phyloP scores from a whole-genome alignment of 179 eudicot species.

The Pouteria campechiana region DNA sequence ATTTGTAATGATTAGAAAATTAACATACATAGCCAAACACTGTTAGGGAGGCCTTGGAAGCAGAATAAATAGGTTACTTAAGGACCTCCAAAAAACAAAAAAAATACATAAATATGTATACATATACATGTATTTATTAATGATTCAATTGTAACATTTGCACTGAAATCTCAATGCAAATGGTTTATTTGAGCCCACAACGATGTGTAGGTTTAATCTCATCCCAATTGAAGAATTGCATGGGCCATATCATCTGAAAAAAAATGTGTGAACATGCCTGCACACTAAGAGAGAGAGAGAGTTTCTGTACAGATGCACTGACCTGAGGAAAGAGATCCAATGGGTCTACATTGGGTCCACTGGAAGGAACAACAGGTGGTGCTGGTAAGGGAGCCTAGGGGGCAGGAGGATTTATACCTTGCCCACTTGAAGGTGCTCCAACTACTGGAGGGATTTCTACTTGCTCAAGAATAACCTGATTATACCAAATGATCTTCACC shows the following conservation, averaged over 20 bases:
- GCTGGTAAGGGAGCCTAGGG: constrained; percentile 49
- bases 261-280: neutral
- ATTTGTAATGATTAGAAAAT: neutral
- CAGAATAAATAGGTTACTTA: neutral
- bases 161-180: constrained; percentile 80
- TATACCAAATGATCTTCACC: too few relatives aligned
- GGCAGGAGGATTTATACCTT: constrained; percentile 34
- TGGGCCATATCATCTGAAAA: neutral
- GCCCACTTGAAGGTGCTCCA: constrained; percentile 41
- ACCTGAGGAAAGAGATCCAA: constrained; percentile 94
- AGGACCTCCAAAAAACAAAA: neutral
- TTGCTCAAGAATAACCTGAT: constrained; percentile 94
- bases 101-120: too few relatives aligned
- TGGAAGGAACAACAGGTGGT: constrained; percentile 41
- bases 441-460: constrained; percentile 69
- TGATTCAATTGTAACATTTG: too few relatives aligned
- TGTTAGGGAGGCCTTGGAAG: constrained; percentile 48
- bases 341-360: constrained; percentile 86
- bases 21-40: too few relatives aligned
- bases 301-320: too few relatives aligned
- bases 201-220: too few relatives aligned
- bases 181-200: constrained; percentile 67
- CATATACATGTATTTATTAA: too few relatives aligned
- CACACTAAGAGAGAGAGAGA: too few relatives aligned
- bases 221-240: constrained; percentile 32